phyloP scores from a whole-genome alignment of 345 rosid species.

The Hibiscus mutabilis region DNA sequence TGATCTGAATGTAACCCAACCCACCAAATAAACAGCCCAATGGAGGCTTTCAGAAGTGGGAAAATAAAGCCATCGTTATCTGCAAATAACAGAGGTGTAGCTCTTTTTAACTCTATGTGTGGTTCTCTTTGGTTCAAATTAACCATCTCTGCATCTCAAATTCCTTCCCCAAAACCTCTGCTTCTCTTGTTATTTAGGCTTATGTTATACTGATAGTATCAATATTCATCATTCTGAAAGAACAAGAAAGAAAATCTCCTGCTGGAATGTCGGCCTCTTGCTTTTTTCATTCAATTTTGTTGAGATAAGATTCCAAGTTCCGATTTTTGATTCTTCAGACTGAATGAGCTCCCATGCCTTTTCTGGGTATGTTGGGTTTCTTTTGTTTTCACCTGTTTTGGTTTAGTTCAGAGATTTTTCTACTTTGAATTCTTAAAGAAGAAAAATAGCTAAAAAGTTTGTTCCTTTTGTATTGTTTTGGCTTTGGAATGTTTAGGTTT shows the following conservation, averaged over 20 bases:
- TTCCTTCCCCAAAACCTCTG: neutral
- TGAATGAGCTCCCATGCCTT: constrained; percentile 93
- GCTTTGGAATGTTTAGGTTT: neutral
- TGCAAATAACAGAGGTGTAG: neutral
- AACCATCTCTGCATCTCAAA: neutral
- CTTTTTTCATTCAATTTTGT: neutral
- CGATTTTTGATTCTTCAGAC: constrained; percentile 17
- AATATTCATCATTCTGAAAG: neutral
- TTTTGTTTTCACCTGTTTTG: neutral
- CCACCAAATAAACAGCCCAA: neutral
- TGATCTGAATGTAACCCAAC: neutral
- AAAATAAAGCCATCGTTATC: neutral
- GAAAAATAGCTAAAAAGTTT: too few relatives aligned
- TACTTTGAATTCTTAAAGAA: neutral
- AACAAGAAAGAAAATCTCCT: neutral
- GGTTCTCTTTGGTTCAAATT: neutral
- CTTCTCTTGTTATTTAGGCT: neutral
- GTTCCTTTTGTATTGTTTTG: neutral
- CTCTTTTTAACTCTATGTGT: neutral
- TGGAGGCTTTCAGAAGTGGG: neutral
- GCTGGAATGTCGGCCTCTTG: neutral
- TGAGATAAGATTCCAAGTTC: constrained; percentile 4
- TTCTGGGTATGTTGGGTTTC: constrained; percentile 41
- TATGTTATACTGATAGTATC: neutral
- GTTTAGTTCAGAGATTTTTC: neutral